phyloP scores from a whole-genome alignment of 2,329 filamentous ascomycete genomes.

The Peltaster fructicola region DNA sequence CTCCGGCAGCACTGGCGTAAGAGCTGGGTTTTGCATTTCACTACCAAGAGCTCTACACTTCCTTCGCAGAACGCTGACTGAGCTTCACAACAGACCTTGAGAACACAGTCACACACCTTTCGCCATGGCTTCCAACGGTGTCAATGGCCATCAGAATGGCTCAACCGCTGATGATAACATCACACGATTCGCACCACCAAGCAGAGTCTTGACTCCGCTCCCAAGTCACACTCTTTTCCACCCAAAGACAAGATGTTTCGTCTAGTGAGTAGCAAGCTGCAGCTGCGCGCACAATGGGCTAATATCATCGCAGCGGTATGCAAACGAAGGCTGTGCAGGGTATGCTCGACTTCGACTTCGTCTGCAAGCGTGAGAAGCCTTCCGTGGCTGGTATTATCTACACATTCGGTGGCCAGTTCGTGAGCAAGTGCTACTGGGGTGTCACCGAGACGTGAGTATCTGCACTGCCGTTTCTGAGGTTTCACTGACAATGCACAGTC shows the following conservation, averaged over 20 bases:
- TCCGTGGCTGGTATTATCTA: constrained; percentile 99
- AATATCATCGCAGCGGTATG: constrained; percentile 47
- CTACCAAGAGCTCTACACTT: constrained; percentile 1
- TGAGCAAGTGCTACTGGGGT: too few species aligned
- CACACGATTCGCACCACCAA: constrained; percentile 83
- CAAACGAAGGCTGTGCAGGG: constrained; percentile 59
- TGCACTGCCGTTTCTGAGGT: too few species aligned
- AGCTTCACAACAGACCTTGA: too few species aligned
- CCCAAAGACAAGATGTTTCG: constrained; percentile 98
- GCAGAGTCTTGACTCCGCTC: constrained; percentile 76
- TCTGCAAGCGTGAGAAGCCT: constrained; percentile 94
- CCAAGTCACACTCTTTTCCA: constrained; percentile 88
- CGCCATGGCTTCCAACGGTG: too few species aligned
- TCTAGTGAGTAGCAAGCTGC: constrained; percentile 47
- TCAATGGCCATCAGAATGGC: constrained; percentile 4
- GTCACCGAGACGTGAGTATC: constrained; percentile 64
- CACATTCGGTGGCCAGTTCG: constrained; percentile 98
- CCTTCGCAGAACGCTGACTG: constrained; percentile 3
- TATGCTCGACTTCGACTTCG: constrained; percentile 96
- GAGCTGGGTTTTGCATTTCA: too few species aligned
- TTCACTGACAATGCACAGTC: constrained; percentile 21
- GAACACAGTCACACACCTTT: too few species aligned
- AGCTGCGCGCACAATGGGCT: constrained; percentile 7
- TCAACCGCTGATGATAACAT: constrained; percentile 73
- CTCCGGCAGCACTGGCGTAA: too few species aligned